These are phyloP conservation scores for Blastocystis sp. DNA, from an alignment of 352 stramenopile genomes.

Conservation along the genomic window DNA sequence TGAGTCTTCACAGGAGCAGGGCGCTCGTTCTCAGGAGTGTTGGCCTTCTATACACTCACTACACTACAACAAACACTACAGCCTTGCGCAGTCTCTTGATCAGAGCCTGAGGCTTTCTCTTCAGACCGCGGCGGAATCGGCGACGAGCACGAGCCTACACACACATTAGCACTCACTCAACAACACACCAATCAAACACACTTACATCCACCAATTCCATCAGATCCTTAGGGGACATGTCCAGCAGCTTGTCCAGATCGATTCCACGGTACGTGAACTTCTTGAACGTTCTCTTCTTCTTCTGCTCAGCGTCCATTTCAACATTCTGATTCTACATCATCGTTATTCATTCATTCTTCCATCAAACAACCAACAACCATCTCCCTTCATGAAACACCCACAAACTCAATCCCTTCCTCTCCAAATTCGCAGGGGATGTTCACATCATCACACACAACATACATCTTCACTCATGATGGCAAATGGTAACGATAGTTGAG, in stretches of 20 bases:
- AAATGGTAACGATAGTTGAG: slow-evolving; percentile 32
- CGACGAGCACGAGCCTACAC: slow-evolving; percentile 74
- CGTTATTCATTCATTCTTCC: background rate
- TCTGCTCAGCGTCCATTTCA: too few relatives aligned
- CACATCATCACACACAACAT: background rate
- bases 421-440: background rate
- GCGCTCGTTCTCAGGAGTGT: too few relatives aligned
- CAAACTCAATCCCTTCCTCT: background rate
- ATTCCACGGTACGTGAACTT: too few relatives aligned
- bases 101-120: slow-evolving; percentile 91
- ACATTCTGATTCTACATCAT: slow-evolving; percentile 14
- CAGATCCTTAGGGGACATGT: slow-evolving; percentile 95
- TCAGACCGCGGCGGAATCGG: too few relatives aligned
- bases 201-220: slow-evolving; percentile 87
- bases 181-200: too few relatives aligned
- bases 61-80: slow-evolving; percentile 87
- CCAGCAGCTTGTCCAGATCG: slow-evolving; percentile 73
- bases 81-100: slow-evolving; percentile 98
- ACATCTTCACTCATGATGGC: slow-evolving; percentile 21
- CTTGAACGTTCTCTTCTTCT: too few relatives aligned
- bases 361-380: background rate
- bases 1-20: too few relatives aligned
- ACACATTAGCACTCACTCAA: background rate
- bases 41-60: slow-evolving; percentile 78
- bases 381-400: background rate